These are phyloP conservation scores for Mimosa bimucronata DNA, from an alignment of 306 rosid genomes.

Conservation along the genomic window DNA sequence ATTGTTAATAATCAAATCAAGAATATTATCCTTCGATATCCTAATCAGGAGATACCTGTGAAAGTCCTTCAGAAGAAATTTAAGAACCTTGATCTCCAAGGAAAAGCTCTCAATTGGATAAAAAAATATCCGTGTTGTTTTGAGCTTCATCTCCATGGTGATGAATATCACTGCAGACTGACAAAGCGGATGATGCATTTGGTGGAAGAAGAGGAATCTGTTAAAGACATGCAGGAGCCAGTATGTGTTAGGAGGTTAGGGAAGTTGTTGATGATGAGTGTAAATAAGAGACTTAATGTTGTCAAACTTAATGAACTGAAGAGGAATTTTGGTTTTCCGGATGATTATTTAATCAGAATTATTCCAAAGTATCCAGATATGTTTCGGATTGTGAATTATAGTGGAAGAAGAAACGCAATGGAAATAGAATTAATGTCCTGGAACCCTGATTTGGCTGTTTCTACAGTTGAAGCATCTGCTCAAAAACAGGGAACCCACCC, in stretches of 20 bases:
- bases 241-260: slow-evolving; percentile 54
- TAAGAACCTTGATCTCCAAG: slow-evolving; percentile 86
- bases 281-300: slow-evolving; percentile 58
- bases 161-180: slow-evolving; percentile 54
- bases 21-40: slow-evolving; percentile 77
- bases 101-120: slow-evolving; percentile 84
- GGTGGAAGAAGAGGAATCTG: slow-evolving; percentile 70
- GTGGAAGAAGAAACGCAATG: slow-evolving; percentile 70
- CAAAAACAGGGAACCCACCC: slow-evolving; percentile 47
- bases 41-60: slow-evolving; percentile 60
- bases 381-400: slow-evolving; percentile 66
- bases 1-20: slow-evolving; percentile 82
- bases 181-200: slow-evolving; percentile 73
- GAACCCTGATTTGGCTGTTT: slow-evolving; percentile 71
- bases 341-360: slow-evolving; percentile 70
- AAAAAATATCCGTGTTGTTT: slow-evolving; percentile 85
- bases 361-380: slow-evolving; percentile 55
- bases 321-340: slow-evolving; percentile 76
- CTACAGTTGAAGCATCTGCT: slow-evolving; percentile 60
- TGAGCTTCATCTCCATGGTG: slow-evolving; percentile 49
- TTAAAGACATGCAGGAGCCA: slow-evolving; percentile 63
- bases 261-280: slow-evolving; percentile 73
- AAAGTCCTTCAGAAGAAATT: slow-evolving; percentile 74
- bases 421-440: slow-evolving; percentile 73
- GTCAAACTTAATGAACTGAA: slow-evolving; percentile 68